These are phyloP conservation scores for Venturia oleaginea DNA, from an alignment of 2,329 filamentous ascomycete genomes.

Conservation along the genomic window DNA sequence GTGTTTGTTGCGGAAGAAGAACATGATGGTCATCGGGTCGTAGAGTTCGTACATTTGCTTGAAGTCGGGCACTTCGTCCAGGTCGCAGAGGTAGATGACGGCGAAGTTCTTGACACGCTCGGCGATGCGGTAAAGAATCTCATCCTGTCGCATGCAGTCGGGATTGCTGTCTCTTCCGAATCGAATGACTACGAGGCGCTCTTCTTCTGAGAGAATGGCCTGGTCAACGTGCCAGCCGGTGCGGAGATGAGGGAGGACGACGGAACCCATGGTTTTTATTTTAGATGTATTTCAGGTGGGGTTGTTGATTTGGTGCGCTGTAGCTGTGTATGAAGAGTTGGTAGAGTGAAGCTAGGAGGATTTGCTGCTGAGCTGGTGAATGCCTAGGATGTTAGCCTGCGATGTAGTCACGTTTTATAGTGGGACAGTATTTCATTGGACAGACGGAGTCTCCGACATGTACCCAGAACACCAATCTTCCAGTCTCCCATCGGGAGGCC, in stretches of 20 bases:
- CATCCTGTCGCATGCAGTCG: conserved; percentile 77
- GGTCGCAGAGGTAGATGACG: conserved; percentile 78
- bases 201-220: conserved; percentile 73
- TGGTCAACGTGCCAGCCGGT: conserved; percentile 98
- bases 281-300: not conserved
- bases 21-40: conserved; percentile 30
- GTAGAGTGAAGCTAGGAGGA: not conserved
- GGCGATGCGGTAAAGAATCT: conserved; percentile 89
- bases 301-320: not conserved
- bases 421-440: too few species aligned
- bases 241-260: conserved; percentile 81
- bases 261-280: conserved; percentile 56
- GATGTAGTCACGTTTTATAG: too few species aligned
- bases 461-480: too few species aligned
- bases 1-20: conserved; percentile 96
- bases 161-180: conserved; percentile 82
- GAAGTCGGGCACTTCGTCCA: conserved; percentile 69
- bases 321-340: not conserved
- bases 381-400: not conserved
- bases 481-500: not conserved
- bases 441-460: too few species aligned
- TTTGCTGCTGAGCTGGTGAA: not conserved
- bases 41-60: conserved; percentile 77
- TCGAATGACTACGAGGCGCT: conserved; percentile 85
- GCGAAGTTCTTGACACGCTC: conserved; percentile 91